Evolutionary conservation across 2,329 filamentous ascomycete species (phyloP), one percentile per base, ranked within the genome.

Genomic region (Fusarium veterinarium): DNA sequence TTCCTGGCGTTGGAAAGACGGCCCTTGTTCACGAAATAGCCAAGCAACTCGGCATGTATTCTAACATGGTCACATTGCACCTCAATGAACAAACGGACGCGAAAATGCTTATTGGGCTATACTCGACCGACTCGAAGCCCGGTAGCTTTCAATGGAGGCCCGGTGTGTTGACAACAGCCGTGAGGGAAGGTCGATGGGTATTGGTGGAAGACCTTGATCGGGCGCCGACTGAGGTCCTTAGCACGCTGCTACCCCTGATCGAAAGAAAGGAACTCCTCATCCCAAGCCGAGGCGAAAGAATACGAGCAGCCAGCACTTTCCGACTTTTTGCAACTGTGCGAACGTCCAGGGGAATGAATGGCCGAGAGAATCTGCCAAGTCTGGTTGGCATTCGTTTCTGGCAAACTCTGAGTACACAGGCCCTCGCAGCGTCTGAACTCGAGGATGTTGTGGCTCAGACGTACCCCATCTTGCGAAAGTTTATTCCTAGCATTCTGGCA

Each of bases 31-130:
- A 94, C 72, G 92, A 98, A 79, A 88, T 95, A 67, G 95, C 95
- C 30, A 90, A 89, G 76, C 89, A 92, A 74, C 89, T 98, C 61
- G 93, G 93, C 69, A 94, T 94, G 82, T 89, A 93, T 28, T 89
- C 91, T 10, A 90, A 89, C 66, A 95, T 99, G 91, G 92, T 99
- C 58, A 98, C 95, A 7, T 86, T 99, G 35, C 95, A 99, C 81
- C 86, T 99, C 38, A 99, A 99, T 79, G 96, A 98, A 82, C 97
- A 99, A 81, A 98, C 95, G 5, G 96, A 99, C 82, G 95, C 95
- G 1, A 99, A 99, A 82, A 93, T 97, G 84, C 89, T 99, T 44
- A 90, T 99, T 71, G 96, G 96, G 7, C 90, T 98, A 80, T 98
- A 99, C 82, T 93, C 95, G 3, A 96, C 95, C 28, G 95, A 95